These are phyloP conservation scores for Fusarium miscanthi DNA, from an alignment of 2,329 filamentous ascomycete genomes.

Conservation along the genomic window DNA sequence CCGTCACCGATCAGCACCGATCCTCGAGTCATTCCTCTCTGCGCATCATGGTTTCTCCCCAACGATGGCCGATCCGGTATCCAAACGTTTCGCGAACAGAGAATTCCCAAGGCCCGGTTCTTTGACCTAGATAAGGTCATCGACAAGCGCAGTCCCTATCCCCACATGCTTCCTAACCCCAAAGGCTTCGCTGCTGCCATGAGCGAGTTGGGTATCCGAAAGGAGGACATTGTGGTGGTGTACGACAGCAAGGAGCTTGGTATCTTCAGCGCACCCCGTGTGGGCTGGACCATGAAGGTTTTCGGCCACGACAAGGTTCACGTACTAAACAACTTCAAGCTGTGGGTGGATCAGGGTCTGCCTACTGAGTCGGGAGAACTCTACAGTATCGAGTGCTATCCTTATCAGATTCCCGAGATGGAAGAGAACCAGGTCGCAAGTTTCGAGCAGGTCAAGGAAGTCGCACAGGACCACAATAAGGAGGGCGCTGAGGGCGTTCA, in stretches of 20 bases:
- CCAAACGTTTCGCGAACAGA: conserved; percentile 81
- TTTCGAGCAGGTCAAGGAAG: conserved; percentile 85
- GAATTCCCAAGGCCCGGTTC: conserved; percentile 91
- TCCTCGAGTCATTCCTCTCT: conserved; percentile 87
- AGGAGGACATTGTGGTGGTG: conserved; percentile 90
- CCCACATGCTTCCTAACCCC: conserved; percentile 92
- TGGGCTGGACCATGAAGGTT: conserved; percentile 90
- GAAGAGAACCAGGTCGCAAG: conserved; percentile 74
- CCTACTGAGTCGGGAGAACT: conserved; percentile 84
- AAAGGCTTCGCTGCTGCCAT: conserved; percentile 88
- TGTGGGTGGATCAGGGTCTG: conserved; percentile 88
- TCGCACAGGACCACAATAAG: conserved; percentile 81
- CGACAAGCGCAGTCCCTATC: conserved; percentile 87
- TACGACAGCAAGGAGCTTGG: conserved; percentile 93
- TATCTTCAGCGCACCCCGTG: conserved; percentile 92
- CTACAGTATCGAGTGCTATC: conserved; percentile 72
- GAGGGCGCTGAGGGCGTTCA: conserved; percentile 86
- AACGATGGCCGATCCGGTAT: conserved; percentile 88
- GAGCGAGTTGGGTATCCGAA: conserved; percentile 86
- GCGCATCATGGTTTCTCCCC: conserved; percentile 95
- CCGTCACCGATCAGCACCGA: conserved; percentile 82
- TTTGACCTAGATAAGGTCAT: conserved; percentile 95
- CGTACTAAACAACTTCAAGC: conserved; percentile 92
- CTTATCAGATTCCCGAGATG: conserved; percentile 72
- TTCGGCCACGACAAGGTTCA: conserved; percentile 93